Percentiles rank a stretch among this genome's conserved stretches.
Evolutionary conservation across 1,284 basidiomycete species (phyloP).

Genomic region (Microbotryum saponariae): DNA sequence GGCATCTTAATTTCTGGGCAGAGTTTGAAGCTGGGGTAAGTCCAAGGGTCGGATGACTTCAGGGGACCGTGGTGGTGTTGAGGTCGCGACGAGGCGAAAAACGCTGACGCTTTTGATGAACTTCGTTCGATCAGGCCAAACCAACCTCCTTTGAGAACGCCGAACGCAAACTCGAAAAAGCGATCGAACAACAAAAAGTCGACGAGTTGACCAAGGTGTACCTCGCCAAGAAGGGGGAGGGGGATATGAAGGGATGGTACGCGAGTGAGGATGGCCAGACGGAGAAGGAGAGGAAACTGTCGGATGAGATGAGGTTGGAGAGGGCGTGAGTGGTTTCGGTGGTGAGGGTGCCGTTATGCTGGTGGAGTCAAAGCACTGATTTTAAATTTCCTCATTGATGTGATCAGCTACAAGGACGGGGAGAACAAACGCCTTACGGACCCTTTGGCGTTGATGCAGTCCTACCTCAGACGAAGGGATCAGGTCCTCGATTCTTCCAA

Average conservation of each 20-base stretch:
- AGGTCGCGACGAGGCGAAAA: no score
- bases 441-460: slow-evolving; percentile 33
- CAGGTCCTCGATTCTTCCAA: slow-evolving; percentile 13
- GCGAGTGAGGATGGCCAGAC: slow-evolving; percentile 26
- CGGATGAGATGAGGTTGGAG: slow-evolving; percentile 31
- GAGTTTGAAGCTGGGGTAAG: slow-evolving; percentile 30
- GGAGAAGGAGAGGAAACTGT: slow-evolving; percentile 28
- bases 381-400: neutral
- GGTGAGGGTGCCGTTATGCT: no score
- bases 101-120: neutral
- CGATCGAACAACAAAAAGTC: slow-evolving; percentile 22
- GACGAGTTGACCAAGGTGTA: slow-evolving; percentile 34
- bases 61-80: no score
- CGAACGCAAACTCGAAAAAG: slow-evolving; percentile 21
- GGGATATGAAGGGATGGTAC: slow-evolving; percentile 33
- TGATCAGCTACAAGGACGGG: slow-evolving; percentile 32
- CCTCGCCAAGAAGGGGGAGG: slow-evolving; percentile 31
- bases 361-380: neutral
- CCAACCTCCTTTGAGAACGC: slow-evolving; percentile 8
- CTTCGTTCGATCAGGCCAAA: slow-evolving; percentile 1
- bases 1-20: slow-evolving; percentile 36
- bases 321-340: slow-evolving; percentile 14
- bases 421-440: slow-evolving; percentile 32
- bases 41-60: no score
- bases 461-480: slow-evolving; percentile 29